phyloP scores from a whole-genome alignment of 257 asterid genomes.

The Echium plantagineum region DNA sequence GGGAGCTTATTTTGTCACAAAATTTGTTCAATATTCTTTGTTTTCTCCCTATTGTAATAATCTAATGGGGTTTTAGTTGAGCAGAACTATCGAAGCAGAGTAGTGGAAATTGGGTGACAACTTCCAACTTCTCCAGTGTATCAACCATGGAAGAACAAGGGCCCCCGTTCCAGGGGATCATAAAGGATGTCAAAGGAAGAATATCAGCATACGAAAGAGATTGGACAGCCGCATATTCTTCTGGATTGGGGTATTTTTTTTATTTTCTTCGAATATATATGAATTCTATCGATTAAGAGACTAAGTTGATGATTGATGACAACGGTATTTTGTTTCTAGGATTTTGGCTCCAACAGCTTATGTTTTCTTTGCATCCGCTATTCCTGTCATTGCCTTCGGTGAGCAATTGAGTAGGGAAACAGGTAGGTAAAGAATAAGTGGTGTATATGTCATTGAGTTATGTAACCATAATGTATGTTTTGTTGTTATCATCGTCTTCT shows the following conservation, averaged over 20 bases:
- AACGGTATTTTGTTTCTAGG: constrained; percentile 24
- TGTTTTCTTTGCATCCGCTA: constrained; percentile 88
- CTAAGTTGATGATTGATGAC: too few species aligned
- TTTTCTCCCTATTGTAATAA: too few species aligned
- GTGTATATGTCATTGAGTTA: too few species aligned
- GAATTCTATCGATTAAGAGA: neutral
- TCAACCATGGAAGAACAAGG: constrained; percentile 17
- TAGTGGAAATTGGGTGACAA: too few species aligned
- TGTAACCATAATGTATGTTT: too few species aligned
- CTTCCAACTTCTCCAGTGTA: too few species aligned
- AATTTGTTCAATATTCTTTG: too few species aligned
- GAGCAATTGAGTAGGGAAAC: constrained; percentile 88
- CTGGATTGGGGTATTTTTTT: constrained; percentile 50
- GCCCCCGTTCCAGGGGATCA: constrained; percentile 32
- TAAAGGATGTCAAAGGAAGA: constrained; percentile 34
- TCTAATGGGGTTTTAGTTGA: neutral
- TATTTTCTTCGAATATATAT: neutral
- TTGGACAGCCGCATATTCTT: constrained; percentile 36
- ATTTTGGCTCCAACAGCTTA: constrained; percentile 86
- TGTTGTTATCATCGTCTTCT: too few species aligned
- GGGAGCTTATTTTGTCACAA: too few species aligned
- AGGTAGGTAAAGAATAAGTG: constrained; percentile 25
- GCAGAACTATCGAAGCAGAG: neutral
- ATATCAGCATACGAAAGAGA: constrained; percentile 28
- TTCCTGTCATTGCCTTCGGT: constrained; percentile 89